Base-by-base conservation (phyloP, 495 filamentous ascomycete species). In the Aspergillus taichungensis region DNA sequence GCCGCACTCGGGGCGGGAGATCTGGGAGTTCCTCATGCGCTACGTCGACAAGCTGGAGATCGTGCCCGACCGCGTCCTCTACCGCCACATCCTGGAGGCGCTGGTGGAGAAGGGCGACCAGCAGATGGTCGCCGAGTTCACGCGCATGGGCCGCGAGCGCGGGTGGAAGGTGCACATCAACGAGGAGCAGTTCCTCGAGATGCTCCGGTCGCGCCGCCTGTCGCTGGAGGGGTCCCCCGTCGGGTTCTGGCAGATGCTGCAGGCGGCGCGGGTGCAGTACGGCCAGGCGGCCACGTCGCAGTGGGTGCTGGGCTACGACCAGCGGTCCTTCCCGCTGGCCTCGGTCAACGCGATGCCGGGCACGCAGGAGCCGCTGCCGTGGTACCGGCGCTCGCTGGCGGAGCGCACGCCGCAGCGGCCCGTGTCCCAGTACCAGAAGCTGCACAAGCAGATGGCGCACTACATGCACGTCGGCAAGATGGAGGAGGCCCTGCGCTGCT, bases 171-270 rank as follows among this genome's bases (percentile, higher is more conserved):
- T 64, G 2, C 43, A 44, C 0, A 34, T 71, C 9, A 47, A 63
- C 27, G 55, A 67, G 9, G 33, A 57, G 5, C 44, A 57, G 10
- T 55, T 67, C 30, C 9, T 60, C 29, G 51, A 55, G 7, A 56
- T 63, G 24, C 8, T 71, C 10, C 57, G 52, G 3, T 41, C 39
- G 4, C 63, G 61, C n/a, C 62, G 58, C 4, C 37, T 59, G 11
- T 54, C 60, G 34, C 62, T 67, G 42, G 59, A 63, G 39, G 45
- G 57, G 1, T 52, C 58, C 4, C 69, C 67, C 0, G 60, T 67
- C 12, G 66, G 69, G 9, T 54, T 65, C 39, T 73, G 68, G 67
- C 61, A 65, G 13, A 67, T 71, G 69, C 46, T 71, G 10, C 65
- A 69, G 37, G 62, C 68, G 5, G 66, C 69, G 6, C 66, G 62